Conservation (phyloP, 1,284 basidiomycete species). For the Ceratobasidium sp. region DNA sequence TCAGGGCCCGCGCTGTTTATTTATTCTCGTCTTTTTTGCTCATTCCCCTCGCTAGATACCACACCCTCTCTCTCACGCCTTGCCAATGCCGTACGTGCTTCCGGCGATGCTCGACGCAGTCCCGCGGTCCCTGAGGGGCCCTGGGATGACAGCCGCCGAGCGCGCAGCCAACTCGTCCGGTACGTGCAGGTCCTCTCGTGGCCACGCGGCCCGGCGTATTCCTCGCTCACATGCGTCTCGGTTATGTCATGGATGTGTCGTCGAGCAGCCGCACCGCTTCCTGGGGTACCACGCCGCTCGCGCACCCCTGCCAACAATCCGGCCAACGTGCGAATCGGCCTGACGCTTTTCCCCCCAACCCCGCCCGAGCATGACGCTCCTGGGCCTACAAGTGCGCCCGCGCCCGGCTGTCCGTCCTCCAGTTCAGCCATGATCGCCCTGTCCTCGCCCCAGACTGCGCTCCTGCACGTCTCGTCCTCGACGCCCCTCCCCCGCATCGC, state of each 20-base stretch:
- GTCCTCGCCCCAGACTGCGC: conserved; percentile 19
- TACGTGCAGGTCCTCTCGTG: not conserved
- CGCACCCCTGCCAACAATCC: conserved; percentile 12
- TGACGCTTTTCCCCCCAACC: conserved; percentile 23
- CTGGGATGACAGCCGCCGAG: conserved; percentile 5
- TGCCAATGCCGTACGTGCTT: conserved; percentile 30
- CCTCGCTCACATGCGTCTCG: conserved; percentile 4
- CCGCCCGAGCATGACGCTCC: conserved; percentile 15
- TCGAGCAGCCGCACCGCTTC: conserved; percentile 35
- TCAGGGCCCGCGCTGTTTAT: conserved; percentile 21
- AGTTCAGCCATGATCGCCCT: conserved; percentile 10
- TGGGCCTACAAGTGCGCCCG: conserved; percentile 23
- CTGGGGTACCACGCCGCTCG: conserved; percentile 34
- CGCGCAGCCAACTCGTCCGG: conserved; percentile 9
- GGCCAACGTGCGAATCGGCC: conserved; percentile 25
- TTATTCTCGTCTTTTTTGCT: not conserved
- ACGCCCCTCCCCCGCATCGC: conserved; percentile 30
- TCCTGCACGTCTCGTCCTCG: conserved; percentile 22
- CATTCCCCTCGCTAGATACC: conserved; percentile 2
- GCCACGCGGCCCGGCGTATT: conserved; percentile 15
- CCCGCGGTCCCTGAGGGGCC: not conserved
- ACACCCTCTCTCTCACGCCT: not conserved
- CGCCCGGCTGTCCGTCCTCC: conserved; percentile 5
- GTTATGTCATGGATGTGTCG: conserved; percentile 21
- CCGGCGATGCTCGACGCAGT: not conserved